These are phyloP conservation scores for Oryza glaberrima DNA, from an alignment of 176 grass and related monocot species.

Conservation along the genomic window DNA sequence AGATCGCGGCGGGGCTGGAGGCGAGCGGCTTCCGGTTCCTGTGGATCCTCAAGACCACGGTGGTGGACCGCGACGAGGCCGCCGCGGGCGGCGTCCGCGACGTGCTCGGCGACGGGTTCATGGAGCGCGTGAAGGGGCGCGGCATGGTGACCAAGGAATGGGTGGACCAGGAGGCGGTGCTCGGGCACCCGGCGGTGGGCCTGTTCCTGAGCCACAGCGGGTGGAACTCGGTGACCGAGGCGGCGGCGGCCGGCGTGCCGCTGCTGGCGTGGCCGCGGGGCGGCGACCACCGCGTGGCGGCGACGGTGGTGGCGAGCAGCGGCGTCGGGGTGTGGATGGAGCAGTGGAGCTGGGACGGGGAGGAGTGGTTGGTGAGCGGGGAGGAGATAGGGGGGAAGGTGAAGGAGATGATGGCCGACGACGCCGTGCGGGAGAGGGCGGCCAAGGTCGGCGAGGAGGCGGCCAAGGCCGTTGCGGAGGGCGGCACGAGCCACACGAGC, in stretches of 20 bases:
- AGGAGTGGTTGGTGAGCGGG: slow-evolving; percentile 38
- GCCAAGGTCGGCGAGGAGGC: slow-evolving; percentile 16
- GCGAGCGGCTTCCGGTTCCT: slow-evolving; percentile 60
- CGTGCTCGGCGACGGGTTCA: slow-evolving; percentile 43
- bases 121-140: slow-evolving; percentile 49
- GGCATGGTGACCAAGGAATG: slow-evolving; percentile 60
- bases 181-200: slow-evolving; percentile 54
- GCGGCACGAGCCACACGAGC: slow-evolving; percentile 38
- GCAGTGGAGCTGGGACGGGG: slow-evolving; percentile 64
- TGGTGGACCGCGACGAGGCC: slow-evolving; percentile 54
- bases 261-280: slow-evolving; percentile 57
- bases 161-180: slow-evolving; percentile 71
- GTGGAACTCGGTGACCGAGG: slow-evolving; percentile 58
- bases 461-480: slow-evolving; percentile 30
- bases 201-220: slow-evolving; percentile 64
- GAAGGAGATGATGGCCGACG: slow-evolving; percentile 58
- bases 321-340: slow-evolving; percentile 62
- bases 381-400: slow-evolving; percentile 47
- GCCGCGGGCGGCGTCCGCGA: slow-evolving; percentile 15
- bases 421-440: slow-evolving; percentile 6
- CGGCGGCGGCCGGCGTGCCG: slow-evolving; percentile 47
- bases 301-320: slow-evolving; percentile 23
- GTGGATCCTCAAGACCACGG: slow-evolving; percentile 66
- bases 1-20: slow-evolving; percentile 65
- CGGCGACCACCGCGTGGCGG: slow-evolving; percentile 65